Percentiles rank a stretch among this genome's conserved stretches.
Conservation (phyloP, 2,329 filamentous ascomycete species). For the Epichloe glyceriae region DNA sequence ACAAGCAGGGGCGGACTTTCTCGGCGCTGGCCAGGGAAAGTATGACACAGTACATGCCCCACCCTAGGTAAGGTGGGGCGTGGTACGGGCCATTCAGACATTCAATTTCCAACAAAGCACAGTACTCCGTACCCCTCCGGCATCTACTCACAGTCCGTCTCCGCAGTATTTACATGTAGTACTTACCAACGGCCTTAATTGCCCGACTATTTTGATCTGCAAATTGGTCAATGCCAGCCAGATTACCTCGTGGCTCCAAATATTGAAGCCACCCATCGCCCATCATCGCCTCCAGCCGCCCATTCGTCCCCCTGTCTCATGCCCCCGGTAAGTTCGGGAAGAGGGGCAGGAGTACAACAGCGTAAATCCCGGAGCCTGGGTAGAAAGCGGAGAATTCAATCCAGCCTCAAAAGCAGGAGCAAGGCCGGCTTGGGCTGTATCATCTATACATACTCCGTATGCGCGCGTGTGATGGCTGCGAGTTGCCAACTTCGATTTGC, state of each 20-base stretch:
- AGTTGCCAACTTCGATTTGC: background rate
- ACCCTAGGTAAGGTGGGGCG: background rate
- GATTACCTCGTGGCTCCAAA: background rate
- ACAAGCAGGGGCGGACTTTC: background rate
- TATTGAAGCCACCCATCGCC: background rate
- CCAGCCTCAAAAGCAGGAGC: background rate
- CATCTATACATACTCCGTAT: background rate
- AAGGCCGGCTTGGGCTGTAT: background rate
- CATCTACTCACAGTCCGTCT: too few relatives aligned
- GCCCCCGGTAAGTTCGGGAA: constrained; percentile 2
- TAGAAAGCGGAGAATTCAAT: background rate
- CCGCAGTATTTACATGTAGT: too few relatives aligned
- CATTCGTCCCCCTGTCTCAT: background rate
- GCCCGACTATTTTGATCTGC: too few relatives aligned
- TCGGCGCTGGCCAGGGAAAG: background rate
- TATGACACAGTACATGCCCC: background rate
- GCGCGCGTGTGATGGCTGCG: background rate
- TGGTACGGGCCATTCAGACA: background rate
- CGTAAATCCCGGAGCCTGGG: background rate
- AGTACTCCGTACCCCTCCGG: too few relatives aligned
- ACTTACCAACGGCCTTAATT: too few relatives aligned
- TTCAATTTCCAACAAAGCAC: too few relatives aligned
- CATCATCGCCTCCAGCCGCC: background rate
- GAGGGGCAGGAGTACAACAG: background rate
- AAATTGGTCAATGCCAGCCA: too few relatives aligned